phyloP scores from a whole-genome alignment of 2,329 filamentous ascomycete species.

The Cladosporium sp. region DNA sequence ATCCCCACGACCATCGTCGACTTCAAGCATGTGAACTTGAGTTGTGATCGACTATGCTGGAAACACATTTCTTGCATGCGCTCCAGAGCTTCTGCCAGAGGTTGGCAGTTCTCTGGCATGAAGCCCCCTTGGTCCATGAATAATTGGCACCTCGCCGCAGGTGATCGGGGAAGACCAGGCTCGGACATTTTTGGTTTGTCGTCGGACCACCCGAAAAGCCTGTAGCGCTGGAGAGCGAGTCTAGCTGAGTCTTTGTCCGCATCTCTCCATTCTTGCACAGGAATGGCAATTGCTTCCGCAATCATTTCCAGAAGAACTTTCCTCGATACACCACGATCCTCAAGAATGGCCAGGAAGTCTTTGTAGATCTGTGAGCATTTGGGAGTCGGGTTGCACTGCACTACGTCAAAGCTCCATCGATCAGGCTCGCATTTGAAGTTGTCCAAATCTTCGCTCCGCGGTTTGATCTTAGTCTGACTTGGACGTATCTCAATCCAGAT shows the following conservation, averaged over 20 bases:
- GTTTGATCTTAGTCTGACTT: conserved; percentile 65
- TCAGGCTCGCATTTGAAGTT: neutral
- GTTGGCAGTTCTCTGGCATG: neutral
- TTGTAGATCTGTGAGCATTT: conserved; percentile 6
- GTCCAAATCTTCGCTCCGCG: conserved; percentile 2
- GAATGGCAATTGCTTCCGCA: conserved; percentile 43
- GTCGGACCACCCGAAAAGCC: neutral
- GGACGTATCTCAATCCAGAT: conserved; percentile 61
- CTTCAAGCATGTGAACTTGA: neutral
- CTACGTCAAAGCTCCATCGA: conserved; percentile 49
- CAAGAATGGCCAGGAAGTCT: conserved; percentile 58
- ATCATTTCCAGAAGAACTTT: conserved; percentile 48
- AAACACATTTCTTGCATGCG: neutral
- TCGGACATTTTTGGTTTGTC: neutral
- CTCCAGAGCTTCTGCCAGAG: neutral
- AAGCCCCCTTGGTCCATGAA: neutral
- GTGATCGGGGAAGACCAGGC: neutral
- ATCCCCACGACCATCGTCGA: conserved; percentile 64
- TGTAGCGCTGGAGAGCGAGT: conserved; percentile 32
- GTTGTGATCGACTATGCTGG: neutral
- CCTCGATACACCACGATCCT: conserved; percentile 51
- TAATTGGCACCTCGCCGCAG: neutral
- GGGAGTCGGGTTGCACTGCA: conserved; percentile 40
- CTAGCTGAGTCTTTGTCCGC: conserved; percentile 48
- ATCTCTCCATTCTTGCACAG: conserved; percentile 49